Conservation (phyloP, 2,329 filamentous ascomycete genomes). For the Chalaropsis ovoidea region DNA sequence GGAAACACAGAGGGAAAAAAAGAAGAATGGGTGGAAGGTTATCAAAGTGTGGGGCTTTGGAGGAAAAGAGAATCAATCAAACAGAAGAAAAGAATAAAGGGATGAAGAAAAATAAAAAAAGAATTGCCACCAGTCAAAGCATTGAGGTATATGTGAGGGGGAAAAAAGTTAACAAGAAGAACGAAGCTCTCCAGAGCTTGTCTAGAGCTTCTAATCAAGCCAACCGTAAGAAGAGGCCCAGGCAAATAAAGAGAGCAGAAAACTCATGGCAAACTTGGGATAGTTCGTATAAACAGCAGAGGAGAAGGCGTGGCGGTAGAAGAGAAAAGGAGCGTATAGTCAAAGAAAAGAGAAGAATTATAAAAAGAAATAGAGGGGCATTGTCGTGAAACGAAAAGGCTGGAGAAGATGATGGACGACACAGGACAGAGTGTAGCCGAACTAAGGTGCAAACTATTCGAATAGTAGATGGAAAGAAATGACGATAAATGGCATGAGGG, state of each 20-base stretch:
- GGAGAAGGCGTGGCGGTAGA: not conserved
- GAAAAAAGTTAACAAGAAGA: not conserved
- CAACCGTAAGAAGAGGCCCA: not conserved
- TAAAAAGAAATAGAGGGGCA: conserved; percentile 1
- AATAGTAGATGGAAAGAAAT: not conserved
- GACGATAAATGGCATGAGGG: conserved; percentile 3
- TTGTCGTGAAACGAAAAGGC: not conserved
- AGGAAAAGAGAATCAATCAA: not conserved
- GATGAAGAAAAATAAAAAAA: not conserved
- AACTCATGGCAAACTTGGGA: not conserved
- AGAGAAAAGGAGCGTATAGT: conserved; percentile 11
- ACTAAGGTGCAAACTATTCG: not conserved
- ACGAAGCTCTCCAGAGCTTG: not conserved
- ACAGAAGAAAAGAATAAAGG: conserved; percentile 18
- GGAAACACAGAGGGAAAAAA: not conserved
- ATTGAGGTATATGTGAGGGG: not conserved
- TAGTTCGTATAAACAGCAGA: not conserved
- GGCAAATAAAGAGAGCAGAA: conserved; percentile 4
- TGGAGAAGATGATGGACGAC: not conserved
- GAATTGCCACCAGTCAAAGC: conserved; percentile 17
- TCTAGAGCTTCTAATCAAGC: not conserved
- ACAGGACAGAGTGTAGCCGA: not conserved
- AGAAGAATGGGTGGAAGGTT: not conserved
- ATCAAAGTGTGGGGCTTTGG: not conserved
- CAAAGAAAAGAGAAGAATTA: conserved; percentile 8